Base-by-base conservation (phyloP, 2,329 filamentous ascomycete genomes). In the Cladophialophora bantiana region DNA sequence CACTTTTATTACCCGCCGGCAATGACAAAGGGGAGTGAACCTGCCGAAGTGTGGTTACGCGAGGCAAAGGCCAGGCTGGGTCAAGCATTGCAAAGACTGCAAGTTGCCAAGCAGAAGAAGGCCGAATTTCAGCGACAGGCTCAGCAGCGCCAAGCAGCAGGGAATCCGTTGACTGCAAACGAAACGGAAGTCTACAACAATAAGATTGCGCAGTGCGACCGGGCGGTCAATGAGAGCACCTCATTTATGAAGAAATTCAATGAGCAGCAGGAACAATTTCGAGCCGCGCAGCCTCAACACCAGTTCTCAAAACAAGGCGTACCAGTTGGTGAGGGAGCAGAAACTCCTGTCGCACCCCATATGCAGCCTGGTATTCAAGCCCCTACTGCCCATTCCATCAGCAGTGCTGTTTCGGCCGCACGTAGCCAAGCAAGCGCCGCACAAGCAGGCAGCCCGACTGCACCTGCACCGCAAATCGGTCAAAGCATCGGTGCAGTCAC, bases 61-160 rank as follows among this genome's bases (percentile, higher is more conserved):
- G 82, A 84, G 68, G 81, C 81, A 36, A 81, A 78, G 67, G 71
- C 80, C 53, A 77, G 81, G 68, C 83, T 83, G 73, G 82, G 81
- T 31, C 78, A 82, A 64, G 79, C 81, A 9, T 74, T 84, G 32
- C 81, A 84, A 70, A 83, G 81, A 67, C 78, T 82, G 62, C 82
- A 84, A 67, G 76, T 81, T 15, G 80, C 80, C n/a, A 77, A 78
- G 62, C 76, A 75, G n/a, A 78, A 80, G 34, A 74, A 82, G 57
- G 70, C 74, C 20, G 80, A 83, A 52, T 67, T 84, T 34, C 77
- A 80, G 31, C 72, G 78, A 36, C 76, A 78, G 61, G 78, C 77
- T 58, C 67, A 71, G 26, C 75, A 78, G 64, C 79, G 81, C 26
- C 77, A 79, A 66, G 71, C 71, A 36, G 70, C 76, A 10, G 80